Percentiles rank a stretch among this genome's conserved stretches.
Conservation (phyloP, 345 rosid genomes). For the Eucalyptus camaldulensis region DNA sequence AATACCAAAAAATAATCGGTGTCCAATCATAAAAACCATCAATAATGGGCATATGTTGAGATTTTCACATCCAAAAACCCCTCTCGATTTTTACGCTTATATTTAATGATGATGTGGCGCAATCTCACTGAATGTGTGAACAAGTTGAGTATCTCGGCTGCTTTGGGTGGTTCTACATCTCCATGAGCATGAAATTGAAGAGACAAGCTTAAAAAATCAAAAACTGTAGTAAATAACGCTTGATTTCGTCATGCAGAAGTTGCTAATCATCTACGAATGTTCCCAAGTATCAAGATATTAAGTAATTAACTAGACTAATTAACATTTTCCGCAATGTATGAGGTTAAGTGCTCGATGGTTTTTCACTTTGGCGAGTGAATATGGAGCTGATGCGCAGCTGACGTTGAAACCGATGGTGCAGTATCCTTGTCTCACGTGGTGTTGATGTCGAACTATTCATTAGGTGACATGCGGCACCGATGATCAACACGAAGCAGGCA, state of each 20-base stretch:
- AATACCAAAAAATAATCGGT: no score
- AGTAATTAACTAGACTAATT: neutral
- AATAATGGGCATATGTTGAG: rapidly evolving
- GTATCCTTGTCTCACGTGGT: neutral
- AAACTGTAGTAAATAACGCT: neutral
- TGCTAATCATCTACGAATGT: neutral
- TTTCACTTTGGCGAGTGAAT: neutral
- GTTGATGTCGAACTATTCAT: neutral
- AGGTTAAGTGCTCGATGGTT: neutral
- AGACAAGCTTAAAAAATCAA: neutral
- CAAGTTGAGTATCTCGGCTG: neutral
- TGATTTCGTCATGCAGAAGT: neutral
- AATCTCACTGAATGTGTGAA: neutral
- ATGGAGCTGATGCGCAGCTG: neutral
- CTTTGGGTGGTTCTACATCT: neutral
- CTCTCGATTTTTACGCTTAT: neutral
- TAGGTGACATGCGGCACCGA: neutral
- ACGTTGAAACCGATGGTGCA: neutral
- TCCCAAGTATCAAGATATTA: neutral
- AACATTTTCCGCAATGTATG: neutral
- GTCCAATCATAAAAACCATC: neutral
- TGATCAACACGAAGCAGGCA: no score
- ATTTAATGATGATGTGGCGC: neutral
- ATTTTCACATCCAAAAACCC: neutral
- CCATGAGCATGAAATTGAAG: neutral